Percentiles rank a stretch among this genome's conserved stretches.
Evolutionary conservation across 441 rosid genomes (phyloP).

Genomic region (Omphalea diandra): DNA sequence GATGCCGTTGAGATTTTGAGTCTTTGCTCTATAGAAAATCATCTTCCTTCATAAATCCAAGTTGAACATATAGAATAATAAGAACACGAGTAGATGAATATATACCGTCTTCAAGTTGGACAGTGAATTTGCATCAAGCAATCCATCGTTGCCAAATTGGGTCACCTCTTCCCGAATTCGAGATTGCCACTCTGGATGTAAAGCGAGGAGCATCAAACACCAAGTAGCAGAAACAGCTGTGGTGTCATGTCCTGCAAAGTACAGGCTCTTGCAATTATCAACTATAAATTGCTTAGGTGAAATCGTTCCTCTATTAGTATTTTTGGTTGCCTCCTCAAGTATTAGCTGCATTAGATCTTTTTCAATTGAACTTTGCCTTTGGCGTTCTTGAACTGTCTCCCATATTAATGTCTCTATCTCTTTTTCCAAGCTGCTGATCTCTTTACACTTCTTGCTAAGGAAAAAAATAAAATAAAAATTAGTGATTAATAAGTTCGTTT

Average conservation of each 20-base stretch:
- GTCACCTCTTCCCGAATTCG: conserved; percentile 14
- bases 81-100: not conserved
- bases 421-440: conserved; percentile 48
- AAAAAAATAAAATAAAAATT: conserved; percentile 17
- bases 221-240: conserved; percentile 21
- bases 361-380: conserved; percentile 23
- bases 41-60: no score
- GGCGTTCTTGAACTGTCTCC: conserved; percentile 64
- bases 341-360: conserved; percentile 63
- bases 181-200: conserved; percentile 22
- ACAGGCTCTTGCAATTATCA: conserved; percentile 19
- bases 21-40: no score
- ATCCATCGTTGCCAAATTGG: conserved; percentile 30
- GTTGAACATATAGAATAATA: no score
- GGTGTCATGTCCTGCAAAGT: conserved; percentile 22
- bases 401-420: conserved; percentile 64
- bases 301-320: conserved; percentile 30
- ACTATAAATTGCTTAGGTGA: conserved; percentile 13
- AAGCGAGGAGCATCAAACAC: conserved; percentile 22
- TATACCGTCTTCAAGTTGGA: conserved; percentile 51
- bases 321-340: conserved; percentile 51
- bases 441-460: conserved; percentile 33
- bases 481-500: no score
- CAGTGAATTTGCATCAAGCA: conserved; percentile 9
- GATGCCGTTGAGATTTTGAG: no score